Percentiles rank a stretch among this genome's conserved stretches.
Evolutionary conservation across 805 yeast genomes (phyloP).

Genomic region (Suhomyces tanzawaensis): DNA sequence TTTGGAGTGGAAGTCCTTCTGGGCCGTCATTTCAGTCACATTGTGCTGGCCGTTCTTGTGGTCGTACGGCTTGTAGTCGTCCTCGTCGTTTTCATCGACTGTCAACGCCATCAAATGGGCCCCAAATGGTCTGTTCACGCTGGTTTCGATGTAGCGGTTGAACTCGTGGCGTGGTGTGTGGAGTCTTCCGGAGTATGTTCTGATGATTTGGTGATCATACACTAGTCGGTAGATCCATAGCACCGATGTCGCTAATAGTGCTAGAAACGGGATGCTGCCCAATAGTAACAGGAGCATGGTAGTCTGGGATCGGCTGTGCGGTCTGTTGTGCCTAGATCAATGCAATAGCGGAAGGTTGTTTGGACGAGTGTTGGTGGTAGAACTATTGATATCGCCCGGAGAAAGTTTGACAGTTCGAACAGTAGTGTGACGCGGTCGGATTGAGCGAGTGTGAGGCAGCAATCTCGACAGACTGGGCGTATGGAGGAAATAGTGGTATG

Average conservation of each 20-base stretch:
- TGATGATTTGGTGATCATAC: slow-evolving; percentile 25
- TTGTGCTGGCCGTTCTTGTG: background rate
- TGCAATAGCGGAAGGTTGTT: too few species aligned
- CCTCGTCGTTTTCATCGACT: slow-evolving; percentile 15
- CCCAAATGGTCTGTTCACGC: slow-evolving; percentile 16
- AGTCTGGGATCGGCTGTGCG: too few species aligned
- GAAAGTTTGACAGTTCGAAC: too few species aligned
- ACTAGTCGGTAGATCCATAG: slow-evolving; percentile 21
- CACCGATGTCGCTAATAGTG: slow-evolving; percentile 11
- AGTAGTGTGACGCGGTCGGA: too few species aligned
- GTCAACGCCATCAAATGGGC: slow-evolving; percentile 14
- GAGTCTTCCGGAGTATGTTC: slow-evolving; percentile 20
- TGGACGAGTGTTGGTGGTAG: too few species aligned
- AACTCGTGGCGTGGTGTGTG: slow-evolving; percentile 21
- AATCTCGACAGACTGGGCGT: too few species aligned
- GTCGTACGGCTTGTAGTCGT: slow-evolving; percentile 3
- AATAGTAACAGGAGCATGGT: slow-evolving; percentile 5
- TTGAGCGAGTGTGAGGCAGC: too few species aligned
- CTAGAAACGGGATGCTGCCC: slow-evolving; percentile 14
- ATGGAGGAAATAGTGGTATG: too few species aligned
- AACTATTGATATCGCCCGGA: too few species aligned
- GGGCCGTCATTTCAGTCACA: background rate
- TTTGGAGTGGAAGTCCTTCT: background rate
- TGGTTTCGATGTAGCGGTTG: slow-evolving; percentile 19
- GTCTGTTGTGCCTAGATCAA: too few species aligned